These are phyloP conservation scores for Verticillium longisporum DNA, from an alignment of 2,329 filamentous ascomycete species.

Conservation along the genomic window DNA sequence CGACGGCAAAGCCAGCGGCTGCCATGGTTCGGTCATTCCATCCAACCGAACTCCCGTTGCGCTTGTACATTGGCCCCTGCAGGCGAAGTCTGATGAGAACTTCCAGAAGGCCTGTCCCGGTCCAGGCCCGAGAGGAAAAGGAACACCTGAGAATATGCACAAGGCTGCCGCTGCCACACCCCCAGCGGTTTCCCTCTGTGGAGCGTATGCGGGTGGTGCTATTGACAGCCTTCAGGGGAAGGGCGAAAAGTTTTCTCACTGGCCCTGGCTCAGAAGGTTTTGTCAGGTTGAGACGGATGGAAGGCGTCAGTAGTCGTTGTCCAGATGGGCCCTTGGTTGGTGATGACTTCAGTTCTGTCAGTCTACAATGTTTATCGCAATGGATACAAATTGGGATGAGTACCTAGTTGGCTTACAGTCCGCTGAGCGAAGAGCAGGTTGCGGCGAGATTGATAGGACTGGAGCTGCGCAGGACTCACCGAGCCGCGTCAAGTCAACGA, in stretches of 20 bases:
- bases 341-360: too few species aligned
- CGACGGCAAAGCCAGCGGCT: neutral
- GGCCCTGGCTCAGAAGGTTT: neutral
- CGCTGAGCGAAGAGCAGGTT: too few species aligned
- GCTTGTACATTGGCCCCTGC: neutral
- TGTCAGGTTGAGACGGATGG: too few species aligned
- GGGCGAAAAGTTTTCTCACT: neutral
- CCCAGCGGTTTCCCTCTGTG: neutral
- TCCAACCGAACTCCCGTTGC: neutral
- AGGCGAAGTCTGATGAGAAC: neutral
- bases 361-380: too few species aligned
- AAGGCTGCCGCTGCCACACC: neutral
- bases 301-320: too few species aligned
- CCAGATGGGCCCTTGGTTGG: too few species aligned
- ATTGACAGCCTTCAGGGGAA: neutral
- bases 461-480: neutral
- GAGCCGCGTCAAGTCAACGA: neutral
- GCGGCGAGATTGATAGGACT: neutral
- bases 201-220: neutral
- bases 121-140: neutral
- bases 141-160: neutral
- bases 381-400: too few species aligned
- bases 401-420: too few species aligned
- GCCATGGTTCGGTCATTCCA: neutral
- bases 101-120: neutral